phyloP scores from a whole-genome alignment of 2,329 filamentous ascomycete genomes.

The Claviceps spartinae region DNA sequence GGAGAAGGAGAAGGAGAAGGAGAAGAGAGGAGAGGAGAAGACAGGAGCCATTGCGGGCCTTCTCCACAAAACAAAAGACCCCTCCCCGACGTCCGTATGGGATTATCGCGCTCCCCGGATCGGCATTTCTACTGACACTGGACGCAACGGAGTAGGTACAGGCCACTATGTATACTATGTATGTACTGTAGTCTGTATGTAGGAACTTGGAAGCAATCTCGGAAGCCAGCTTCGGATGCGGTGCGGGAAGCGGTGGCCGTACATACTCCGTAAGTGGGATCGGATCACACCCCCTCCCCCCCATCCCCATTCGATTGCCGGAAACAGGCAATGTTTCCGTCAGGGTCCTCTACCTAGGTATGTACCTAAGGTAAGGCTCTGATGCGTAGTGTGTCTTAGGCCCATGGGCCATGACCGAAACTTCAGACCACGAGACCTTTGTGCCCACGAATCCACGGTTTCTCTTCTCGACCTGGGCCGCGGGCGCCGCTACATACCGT shows the following conservation, averaged over 20 bases:
- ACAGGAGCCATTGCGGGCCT: too few species aligned
- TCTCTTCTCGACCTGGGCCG: not conserved
- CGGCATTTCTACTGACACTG: too few species aligned
- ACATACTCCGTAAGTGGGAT: not conserved
- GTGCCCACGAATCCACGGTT: not conserved
- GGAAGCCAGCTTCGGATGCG: not conserved
- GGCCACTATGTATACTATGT: too few species aligned
- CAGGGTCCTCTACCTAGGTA: not conserved
- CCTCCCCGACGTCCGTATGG: too few species aligned
- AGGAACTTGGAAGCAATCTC: not conserved
- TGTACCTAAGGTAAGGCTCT: too few species aligned
- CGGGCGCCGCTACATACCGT: not conserved
- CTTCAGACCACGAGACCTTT: not conserved
- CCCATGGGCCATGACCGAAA: not conserved
- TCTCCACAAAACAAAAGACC: too few species aligned
- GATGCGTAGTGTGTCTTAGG: not conserved
- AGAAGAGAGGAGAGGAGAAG: not conserved
- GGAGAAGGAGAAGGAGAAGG: not conserved
- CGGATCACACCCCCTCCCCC: not conserved
- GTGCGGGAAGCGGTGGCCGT: not conserved
- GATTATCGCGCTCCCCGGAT: too few species aligned
- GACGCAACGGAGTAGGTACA: too few species aligned
- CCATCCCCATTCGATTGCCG: not conserved
- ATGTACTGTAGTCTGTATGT: too few species aligned
- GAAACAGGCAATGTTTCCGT: conserved; percentile 1